Evolutionary conservation across 2,329 filamentous ascomycete genomes (phyloP), one percentile per base, ranked within the genome.

Genomic region (Phialophora tarda): DNA sequence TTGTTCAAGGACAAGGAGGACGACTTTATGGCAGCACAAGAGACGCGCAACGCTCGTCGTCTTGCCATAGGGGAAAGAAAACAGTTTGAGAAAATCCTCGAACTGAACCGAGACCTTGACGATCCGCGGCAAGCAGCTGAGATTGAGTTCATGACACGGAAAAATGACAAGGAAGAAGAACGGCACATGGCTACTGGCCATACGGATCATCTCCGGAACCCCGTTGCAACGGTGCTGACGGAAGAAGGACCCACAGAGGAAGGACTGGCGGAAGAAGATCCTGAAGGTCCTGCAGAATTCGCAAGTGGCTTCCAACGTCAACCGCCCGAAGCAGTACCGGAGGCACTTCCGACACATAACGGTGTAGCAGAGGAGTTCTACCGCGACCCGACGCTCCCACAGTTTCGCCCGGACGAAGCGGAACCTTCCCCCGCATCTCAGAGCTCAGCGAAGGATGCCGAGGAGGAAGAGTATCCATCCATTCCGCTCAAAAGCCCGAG

Each of bases 1-100:
- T 83, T 99, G 0, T 99, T 99, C 81, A 90, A 90, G 71, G 83
- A 85, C 4, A 89, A 90, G 70, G 94, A 98, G 77, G 89, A 93
- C 69, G 77, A 91, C 21, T 89, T 92, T 1, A 79, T 95, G 66
- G 84, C 87, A 62, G 89, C 88, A 11, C 85, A 86, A 8, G 82
- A 85, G 57, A 91, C 89, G 0, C 86, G 85, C 68, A 79, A 81
- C 10, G 82, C 87, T 63, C 86, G 92, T 47, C 82, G 88, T 61
- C 83, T 81, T 68, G 87, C 77, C 76, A 74, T 77, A 55, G 73
- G 75, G 68, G 78, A 79, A 73, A 80, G 81, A 34, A 78, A 80
- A 62, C 71, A 75, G 1, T 75, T 70, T 24, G 69, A 71, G 38
- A 72, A 77, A 23, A 68, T 69, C 62, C 57, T 71, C 8, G 24